Evolutionary conservation across 331 rosid species (phyloP).

Genomic region (Cydonia oblonga): DNA sequence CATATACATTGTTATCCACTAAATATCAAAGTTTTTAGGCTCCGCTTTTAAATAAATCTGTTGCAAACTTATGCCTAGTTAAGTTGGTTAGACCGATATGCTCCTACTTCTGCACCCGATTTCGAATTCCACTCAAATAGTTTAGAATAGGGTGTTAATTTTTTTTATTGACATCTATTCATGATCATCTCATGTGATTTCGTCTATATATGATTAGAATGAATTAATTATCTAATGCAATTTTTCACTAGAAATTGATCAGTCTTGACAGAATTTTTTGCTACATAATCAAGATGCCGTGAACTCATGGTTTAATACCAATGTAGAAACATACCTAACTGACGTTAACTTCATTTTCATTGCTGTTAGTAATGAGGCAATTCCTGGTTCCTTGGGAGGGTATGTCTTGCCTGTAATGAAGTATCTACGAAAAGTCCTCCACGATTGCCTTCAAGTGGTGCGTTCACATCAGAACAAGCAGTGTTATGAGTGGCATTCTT

Average conservation of each 20-base stretch:
- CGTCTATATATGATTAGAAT: neutral
- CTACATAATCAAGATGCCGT: neutral
- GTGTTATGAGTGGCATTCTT: neutral
- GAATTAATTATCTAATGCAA: neutral
- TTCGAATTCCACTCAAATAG: neutral
- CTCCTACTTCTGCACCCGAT: neutral
- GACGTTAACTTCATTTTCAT: slow-evolving; percentile 10
- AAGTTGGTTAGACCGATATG: neutral
- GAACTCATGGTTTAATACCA: slow-evolving; percentile 8
- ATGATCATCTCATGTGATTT: neutral
- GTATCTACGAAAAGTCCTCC: slow-evolving; percentile 7
- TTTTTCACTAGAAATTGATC: neutral
- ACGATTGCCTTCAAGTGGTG: slow-evolving; percentile 6
- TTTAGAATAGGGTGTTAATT: neutral
- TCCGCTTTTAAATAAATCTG: too few species aligned
- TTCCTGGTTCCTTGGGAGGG: slow-evolving; percentile 6
- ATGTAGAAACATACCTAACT: slow-evolving; percentile 2
- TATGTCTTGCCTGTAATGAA: slow-evolving; percentile 16
- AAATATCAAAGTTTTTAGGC: neutral
- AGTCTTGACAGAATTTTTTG: neutral
- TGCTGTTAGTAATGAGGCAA: slow-evolving; percentile 20
- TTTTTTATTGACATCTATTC: neutral
- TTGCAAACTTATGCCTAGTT: neutral
- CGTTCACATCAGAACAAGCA: neutral
- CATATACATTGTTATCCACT: neutral